Evolutionary conservation across 129 eudicot species (phyloP), one percentile per base, ranked within the genome.

Genomic region (Oenanthe sinensis): DNA sequence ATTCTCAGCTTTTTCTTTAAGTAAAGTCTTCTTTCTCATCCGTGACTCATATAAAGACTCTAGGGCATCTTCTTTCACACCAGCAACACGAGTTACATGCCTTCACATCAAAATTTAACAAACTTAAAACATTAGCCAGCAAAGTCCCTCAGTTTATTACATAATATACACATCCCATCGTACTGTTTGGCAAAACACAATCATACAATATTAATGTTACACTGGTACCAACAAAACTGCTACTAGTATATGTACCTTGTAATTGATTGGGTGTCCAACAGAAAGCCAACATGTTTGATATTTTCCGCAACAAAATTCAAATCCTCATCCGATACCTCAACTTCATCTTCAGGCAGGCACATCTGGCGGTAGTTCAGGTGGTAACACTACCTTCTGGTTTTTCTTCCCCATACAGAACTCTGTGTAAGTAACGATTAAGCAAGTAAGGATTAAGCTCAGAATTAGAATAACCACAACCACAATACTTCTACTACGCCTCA

Each of bases 361-460:
- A 0, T 96, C 99, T 40, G 97, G 97, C 9, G 97, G 98, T 20
- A 93, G 97, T 77, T 91, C 90, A 33, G 97, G 98, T 55, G 98
- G 95, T 68, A 86, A 75, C 39, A 85, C 80, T 2, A 93, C 67
- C 83, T 87, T 90, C 81, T 85, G 87, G 73, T 87, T 91, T 67
- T 88, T 88, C 85, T 87, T 89, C 82, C 91, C 98, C 98, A 93
- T 91, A 5, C 16, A 72, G 44, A 39, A 9, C 28, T 43, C 24
- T 72, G 50, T 11, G 36, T 33, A 33, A 33, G 36, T 33, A 33
- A 33, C 36, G 36, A 33, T 33, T 33, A 33, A 33, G 36, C 36
- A 33, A 33, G 36, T 33, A 33, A 33, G 1, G 36, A 33, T 33
- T 33, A 33, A 33, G 36, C 36, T 33, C 36, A 33, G 36, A 33